Evolutionary conservation across 768 basidiomycete genomes (phyloP).

Genomic region (Leccinum uliginosum): DNA sequence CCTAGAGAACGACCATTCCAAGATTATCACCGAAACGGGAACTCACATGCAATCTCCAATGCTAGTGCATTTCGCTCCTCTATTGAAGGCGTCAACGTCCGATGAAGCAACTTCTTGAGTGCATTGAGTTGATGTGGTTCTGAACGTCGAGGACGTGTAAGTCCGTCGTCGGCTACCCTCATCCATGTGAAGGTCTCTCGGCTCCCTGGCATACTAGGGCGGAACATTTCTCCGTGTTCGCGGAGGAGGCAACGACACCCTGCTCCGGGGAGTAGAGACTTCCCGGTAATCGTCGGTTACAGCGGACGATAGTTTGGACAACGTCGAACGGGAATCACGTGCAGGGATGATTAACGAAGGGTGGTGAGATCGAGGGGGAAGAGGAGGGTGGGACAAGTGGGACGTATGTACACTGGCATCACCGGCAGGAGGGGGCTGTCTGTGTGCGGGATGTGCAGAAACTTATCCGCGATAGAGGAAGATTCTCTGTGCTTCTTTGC

Average conservation of each 20-base stretch:
- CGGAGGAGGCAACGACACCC: conserved; percentile 32
- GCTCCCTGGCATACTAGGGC: conserved; percentile 28
- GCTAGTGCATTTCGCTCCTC: conserved; percentile 75
- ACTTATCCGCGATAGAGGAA: conserved; percentile 22
- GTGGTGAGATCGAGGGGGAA: conserved; percentile 28
- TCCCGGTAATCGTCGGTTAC: conserved; percentile 18
- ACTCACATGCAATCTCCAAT: conserved; percentile 70
- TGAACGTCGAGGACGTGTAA: conserved; percentile 60
- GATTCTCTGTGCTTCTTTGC: conserved; percentile 64
- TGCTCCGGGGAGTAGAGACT: conserved; percentile 21
- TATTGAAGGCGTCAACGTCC: conserved; percentile 70
- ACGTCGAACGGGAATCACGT: conserved; percentile 13
- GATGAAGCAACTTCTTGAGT: conserved; percentile 62
- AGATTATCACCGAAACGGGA: background rate
- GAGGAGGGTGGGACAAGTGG: conserved; percentile 8
- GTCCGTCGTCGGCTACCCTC: conserved; percentile 31
- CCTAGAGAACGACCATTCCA: conserved; percentile 34
- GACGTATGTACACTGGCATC: conserved; percentile 8
- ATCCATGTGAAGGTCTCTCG: conserved; percentile 24
- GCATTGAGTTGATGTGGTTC: conserved; percentile 76
- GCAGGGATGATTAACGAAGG: conserved; percentile 26
- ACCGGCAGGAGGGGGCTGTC: conserved; percentile 12
- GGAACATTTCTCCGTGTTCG: conserved; percentile 25
- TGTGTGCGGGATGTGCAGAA: conserved; percentile 5
- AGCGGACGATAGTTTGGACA: conserved; percentile 11